Percentiles rank a stretch among this genome's conserved stretches.
phyloP scores from a whole-genome alignment of 257 asterid genomes.

The Mentha longifolia region DNA sequence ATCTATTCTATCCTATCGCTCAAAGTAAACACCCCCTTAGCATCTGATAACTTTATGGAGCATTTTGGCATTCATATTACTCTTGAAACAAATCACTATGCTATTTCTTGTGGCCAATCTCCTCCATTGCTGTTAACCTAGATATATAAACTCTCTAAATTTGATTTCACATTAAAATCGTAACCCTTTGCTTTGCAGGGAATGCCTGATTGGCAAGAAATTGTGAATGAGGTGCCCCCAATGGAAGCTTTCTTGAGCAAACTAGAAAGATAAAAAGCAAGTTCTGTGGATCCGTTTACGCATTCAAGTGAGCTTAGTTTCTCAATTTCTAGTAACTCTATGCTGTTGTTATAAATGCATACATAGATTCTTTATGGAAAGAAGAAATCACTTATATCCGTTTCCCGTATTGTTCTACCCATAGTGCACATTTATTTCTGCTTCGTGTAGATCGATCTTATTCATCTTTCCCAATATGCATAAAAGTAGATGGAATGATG shows the following conservation, averaged over 20 bases:
- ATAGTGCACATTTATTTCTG: neutral
- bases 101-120: neutral
- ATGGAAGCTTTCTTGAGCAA: slow-evolving; percentile 91
- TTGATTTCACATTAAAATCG: neutral
- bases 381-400: neutral
- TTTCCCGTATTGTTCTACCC: neutral
- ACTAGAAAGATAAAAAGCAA: slow-evolving; percentile 69
- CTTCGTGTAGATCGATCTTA: neutral
- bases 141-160: neutral
- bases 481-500: neutral
- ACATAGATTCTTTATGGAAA: neutral
- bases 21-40: neutral
- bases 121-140: neutral
- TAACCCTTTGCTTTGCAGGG: slow-evolving; percentile 58
- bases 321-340: slow-evolving; percentile 9
- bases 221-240: slow-evolving; percentile 82
- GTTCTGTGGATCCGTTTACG: neutral
- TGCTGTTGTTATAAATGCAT: neutral
- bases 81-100: neutral
- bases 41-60: slow-evolving; percentile 17
- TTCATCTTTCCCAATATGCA: neutral
- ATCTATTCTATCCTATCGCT: too few relatives aligned
- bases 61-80: neutral
- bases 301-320: slow-evolving; percentile 3
- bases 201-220: slow-evolving; percentile 96